phyloP scores from a whole-genome alignment of 2,329 filamentous ascomycete species.

The Botrytis medusae region DNA sequence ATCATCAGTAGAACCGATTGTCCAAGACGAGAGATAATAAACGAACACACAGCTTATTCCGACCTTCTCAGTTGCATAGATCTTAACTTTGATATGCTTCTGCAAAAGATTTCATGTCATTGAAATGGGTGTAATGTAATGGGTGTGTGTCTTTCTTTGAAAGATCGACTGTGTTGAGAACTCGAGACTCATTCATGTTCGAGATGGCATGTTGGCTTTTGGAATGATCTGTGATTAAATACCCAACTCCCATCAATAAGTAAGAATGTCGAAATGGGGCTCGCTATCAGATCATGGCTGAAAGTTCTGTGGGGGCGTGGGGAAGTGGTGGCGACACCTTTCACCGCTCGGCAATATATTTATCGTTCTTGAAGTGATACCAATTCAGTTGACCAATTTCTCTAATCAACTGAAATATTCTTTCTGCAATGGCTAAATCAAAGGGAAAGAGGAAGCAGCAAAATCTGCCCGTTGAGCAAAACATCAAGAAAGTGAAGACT shows the following conservation, averaged over 20 bases:
- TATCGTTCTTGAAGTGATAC: background rate
- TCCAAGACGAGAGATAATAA: background rate
- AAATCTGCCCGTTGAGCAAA: constrained; percentile 40
- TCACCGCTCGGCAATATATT: constrained; percentile 15
- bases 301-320: background rate
- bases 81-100: background rate
- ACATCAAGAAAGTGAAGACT: constrained; percentile 45
- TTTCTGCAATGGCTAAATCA: constrained; percentile 45
- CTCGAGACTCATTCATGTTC: background rate
- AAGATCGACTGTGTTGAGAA: background rate
- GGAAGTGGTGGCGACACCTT: background rate
- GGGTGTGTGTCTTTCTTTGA: background rate
- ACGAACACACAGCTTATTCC: background rate
- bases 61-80: background rate
- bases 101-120: background rate
- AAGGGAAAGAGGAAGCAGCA: constrained; percentile 51
- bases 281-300: background rate
- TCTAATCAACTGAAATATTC: background rate
- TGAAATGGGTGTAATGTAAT: background rate
- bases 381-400: background rate
- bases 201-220: background rate
- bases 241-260: background rate
- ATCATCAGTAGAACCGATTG: background rate
- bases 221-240: background rate
- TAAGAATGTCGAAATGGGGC: background rate